Conservation (phyloP, 805 yeast genomes). For the Naumovozyma dairenensis region DNA sequence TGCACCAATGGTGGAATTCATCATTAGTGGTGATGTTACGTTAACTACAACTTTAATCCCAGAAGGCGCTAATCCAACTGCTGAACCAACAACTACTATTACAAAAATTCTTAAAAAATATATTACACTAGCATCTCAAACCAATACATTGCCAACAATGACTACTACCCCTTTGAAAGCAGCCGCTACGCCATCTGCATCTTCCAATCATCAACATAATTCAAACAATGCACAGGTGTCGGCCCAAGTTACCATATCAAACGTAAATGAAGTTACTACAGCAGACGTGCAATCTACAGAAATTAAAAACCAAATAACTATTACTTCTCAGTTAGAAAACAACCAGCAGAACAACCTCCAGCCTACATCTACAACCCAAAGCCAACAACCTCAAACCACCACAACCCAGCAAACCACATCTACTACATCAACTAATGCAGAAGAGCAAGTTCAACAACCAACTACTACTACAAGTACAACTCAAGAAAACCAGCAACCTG, state of each 20-base stretch:
- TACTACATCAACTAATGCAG: slow-evolving; percentile 3
- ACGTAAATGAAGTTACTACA: too few species aligned
- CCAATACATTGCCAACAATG: slow-evolving; percentile 2
- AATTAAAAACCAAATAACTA: too few species aligned
- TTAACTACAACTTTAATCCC: slow-evolving; percentile 31
- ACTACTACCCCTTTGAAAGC: slow-evolving; percentile 6
- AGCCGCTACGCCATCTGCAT: slow-evolving; percentile 2
- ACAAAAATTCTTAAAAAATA: slow-evolving; percentile 5
- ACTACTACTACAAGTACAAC: slow-evolving; percentile 9
- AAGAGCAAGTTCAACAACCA: slow-evolving; percentile 5
- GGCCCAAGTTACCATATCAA: neutral
- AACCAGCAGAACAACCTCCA: neutral
- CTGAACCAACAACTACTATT: slow-evolving; percentile 30
- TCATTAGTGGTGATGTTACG: slow-evolving; percentile 31
- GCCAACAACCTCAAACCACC: slow-evolving; percentile 6
- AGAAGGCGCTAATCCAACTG: slow-evolving; percentile 27
- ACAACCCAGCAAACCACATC: slow-evolving; percentile 4
- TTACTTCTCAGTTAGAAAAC: too few species aligned
- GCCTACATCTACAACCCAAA: slow-evolving; percentile 2
- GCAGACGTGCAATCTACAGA: too few species aligned
- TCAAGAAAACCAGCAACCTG: slow-evolving; percentile 11
- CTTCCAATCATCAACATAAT: slow-evolving; percentile 7
- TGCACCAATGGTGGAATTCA: slow-evolving; percentile 34
- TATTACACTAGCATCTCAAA: neutral
- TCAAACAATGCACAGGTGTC: slow-evolving; percentile 2